Evolutionary conservation across 306 rosid genomes (phyloP).

Genomic region (Acacia acuminata): DNA sequence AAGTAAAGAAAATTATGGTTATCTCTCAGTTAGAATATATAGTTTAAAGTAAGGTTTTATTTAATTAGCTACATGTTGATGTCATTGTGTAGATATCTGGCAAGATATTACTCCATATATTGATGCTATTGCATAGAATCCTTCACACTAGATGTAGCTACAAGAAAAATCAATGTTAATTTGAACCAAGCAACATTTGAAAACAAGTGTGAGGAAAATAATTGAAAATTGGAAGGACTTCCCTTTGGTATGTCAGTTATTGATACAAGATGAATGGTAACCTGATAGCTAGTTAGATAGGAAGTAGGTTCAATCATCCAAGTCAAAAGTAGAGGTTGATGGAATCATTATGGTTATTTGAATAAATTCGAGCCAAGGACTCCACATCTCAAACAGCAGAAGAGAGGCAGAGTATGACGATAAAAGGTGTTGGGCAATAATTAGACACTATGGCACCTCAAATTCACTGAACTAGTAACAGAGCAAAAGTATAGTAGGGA

Average conservation of each 20-base stretch:
- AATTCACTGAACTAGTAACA: too few relatives aligned
- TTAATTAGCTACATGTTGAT: slow-evolving; percentile 3
- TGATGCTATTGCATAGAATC: background rate
- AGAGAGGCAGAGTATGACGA: background rate
- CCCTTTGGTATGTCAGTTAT: background rate
- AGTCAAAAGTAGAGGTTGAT: background rate
- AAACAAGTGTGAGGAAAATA: slow-evolving; percentile 8
- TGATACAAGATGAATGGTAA: background rate
- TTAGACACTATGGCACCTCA: background rate
- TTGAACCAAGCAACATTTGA: slow-evolving; percentile 5
- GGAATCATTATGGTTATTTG: background rate
- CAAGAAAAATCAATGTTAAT: slow-evolving; percentile 17
- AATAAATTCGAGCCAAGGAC: background rate
- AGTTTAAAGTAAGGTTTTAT: slow-evolving; percentile 12
- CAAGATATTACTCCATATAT: slow-evolving; percentile 16
- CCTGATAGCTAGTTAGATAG: background rate
- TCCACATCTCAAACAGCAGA: background rate
- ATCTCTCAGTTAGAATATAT: background rate
- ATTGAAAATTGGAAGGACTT: slow-evolving; percentile 10
- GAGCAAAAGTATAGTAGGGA: too few relatives aligned
- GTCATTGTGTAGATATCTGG: background rate
- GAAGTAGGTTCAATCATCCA: background rate
- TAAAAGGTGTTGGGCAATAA: background rate
- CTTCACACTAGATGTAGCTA: slow-evolving; percentile 7
- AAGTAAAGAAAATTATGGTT: background rate